Evolutionary conservation across 2,329 filamentous ascomycete genomes (phyloP).

Genomic region (Calycina herbarum): DNA sequence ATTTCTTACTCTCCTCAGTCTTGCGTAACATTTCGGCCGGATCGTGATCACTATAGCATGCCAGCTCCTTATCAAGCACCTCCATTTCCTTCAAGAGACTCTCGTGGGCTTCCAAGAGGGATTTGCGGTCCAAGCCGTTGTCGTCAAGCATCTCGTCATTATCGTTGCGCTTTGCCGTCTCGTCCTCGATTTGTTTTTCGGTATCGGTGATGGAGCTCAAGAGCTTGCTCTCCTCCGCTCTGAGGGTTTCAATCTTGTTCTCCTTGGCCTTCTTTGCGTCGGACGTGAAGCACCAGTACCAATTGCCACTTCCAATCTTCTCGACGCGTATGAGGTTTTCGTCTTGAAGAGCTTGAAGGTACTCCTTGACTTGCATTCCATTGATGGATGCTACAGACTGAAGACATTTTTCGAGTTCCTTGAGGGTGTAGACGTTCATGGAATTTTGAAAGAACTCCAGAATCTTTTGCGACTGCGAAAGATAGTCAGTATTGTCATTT

Average conservation of each 20-base stretch:
- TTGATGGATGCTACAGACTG: conserved; percentile 63
- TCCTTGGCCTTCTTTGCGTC: conserved; percentile 52
- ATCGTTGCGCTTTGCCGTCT: conserved; percentile 38
- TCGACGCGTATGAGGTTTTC: conserved; percentile 63
- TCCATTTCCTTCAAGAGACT: conserved; percentile 32
- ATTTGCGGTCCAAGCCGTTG: conserved; percentile 30
- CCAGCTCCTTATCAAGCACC: conserved; percentile 35
- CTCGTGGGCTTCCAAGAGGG: conserved; percentile 32
- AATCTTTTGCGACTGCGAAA: conserved; percentile 42
- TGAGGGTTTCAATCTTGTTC: conserved; percentile 40
- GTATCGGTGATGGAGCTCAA: conserved; percentile 37
- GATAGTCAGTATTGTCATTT: no score
- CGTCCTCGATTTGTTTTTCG: conserved; percentile 38
- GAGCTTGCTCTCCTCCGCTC: conserved; percentile 39
- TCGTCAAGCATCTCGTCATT: conserved; percentile 38
- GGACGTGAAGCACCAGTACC: conserved; percentile 68
- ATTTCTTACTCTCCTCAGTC: conserved; percentile 32
- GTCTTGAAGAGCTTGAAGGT: conserved; percentile 60
- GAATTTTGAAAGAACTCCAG: conserved; percentile 60
- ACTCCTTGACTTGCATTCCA: conserved; percentile 67
- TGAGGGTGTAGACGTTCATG: conserved; percentile 62
- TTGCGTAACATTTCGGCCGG: conserved; percentile 34
- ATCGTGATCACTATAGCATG: conserved; percentile 35
- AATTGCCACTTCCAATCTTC: conserved; percentile 71
- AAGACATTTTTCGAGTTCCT: conserved; percentile 66